phyloP scores from a whole-genome alignment of 148 eudicot genomes.

The Heliosperma pusillum region DNA sequence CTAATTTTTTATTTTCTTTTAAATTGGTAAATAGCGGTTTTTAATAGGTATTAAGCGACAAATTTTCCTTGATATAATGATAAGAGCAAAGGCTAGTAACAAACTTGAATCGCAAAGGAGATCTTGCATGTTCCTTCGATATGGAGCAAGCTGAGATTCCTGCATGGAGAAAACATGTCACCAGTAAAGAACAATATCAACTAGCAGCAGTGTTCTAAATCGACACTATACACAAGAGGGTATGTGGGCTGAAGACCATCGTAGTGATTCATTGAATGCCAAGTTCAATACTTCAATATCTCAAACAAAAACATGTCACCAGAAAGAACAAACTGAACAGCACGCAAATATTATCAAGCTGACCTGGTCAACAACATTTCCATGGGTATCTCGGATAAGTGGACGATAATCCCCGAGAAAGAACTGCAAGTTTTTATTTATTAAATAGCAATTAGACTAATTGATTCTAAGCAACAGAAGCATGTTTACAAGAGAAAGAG shows the following conservation, averaged over 20 bases:
- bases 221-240: not conserved
- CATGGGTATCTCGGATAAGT: conserved; percentile 77
- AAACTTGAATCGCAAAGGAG: conserved; percentile 95
- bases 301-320: not conserved
- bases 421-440: conserved; percentile 52
- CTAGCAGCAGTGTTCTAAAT: not conserved
- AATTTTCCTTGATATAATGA: not conserved
- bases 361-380: conserved; percentile 98
- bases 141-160: conserved; percentile 94
- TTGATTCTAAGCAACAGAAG: conserved; percentile 1
- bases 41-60: too few relatives aligned
- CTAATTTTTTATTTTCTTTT: too few relatives aligned
- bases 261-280: not conserved
- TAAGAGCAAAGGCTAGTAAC: conserved; percentile 27
- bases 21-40: too few relatives aligned
- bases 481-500: conserved; percentile 10
- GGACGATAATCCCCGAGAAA: conserved; percentile 98
- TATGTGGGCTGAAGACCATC: not conserved
- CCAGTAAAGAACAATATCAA: not conserved
- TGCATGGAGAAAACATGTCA: conserved; percentile 27
- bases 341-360: conserved; percentile 13
- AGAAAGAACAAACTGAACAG: not conserved
- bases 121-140: conserved; percentile 91
- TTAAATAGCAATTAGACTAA: conserved; percentile 5
- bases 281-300: not conserved